Evolutionary conservation across 495 filamentous ascomycete species (phyloP), one percentile per base, ranked within the genome.

Genomic region (Podospora comata): DNA sequence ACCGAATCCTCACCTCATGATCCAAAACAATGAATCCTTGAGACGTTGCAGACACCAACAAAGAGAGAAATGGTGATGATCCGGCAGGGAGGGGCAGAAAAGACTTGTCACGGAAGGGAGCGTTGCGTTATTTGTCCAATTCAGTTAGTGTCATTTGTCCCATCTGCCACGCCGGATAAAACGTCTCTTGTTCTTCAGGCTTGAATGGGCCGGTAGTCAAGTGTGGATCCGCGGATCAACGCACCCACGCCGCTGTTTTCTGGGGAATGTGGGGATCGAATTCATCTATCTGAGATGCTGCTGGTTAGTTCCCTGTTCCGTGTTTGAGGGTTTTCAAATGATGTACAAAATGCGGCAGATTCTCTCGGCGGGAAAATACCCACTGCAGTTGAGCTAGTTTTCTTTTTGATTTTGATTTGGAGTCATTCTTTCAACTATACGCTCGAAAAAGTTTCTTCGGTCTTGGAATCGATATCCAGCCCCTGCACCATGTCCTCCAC

Each of bases 141-240:
- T 28, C 27, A 63, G 27, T 32, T 28, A 16, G 32, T 44, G 15
- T 48, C 32, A 18, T 48, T 63, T 63, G 16, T 48, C 61, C 30
- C 28, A 44, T 63, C 16, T 63, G 61, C 28, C n/a, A 44, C 27
- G 18, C 61, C 61, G 61, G 61, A 44, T 63, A 61, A 63, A 63
- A 28, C 30, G 28, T 34, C 30, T 20, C 15, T 39, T 63, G 32
- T 48, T 44, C 61, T 63, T 63, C 32, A 63, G 28, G 30, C 61
- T n/a, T 16, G 11, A 32, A 11, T 18, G 32, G 60, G 34, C 15
- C 61, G 61, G 61, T 63, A 63, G 61, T 63, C 34, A 19, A 53
- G 4, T 61, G 59, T 61, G 59, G 61, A 44, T 5, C 61, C 5
- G 18, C 32, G 11, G 30, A 63, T 28, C n/a, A n/a, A 11, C 34